Evolutionary conservation across 2,329 filamentous ascomycete genomes (phyloP).

Genomic region (Aspergillus novoparasiticus): DNA sequence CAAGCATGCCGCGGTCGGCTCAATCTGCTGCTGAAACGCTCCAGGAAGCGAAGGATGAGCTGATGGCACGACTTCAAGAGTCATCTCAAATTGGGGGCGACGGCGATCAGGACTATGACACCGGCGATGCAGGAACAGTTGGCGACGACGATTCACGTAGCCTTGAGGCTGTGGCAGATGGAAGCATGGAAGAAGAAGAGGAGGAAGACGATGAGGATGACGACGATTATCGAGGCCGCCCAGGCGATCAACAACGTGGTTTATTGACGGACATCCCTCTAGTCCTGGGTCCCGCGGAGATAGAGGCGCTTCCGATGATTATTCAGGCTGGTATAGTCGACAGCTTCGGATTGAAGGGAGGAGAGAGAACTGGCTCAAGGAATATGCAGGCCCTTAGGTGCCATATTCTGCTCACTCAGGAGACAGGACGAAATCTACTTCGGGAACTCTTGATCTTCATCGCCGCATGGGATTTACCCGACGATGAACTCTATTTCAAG

Average conservation of each 20-base stretch:
- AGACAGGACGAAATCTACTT: slow-evolving; percentile 86
- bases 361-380: slow-evolving; percentile 59
- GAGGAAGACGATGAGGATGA: slow-evolving; percentile 58
- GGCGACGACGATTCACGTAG: slow-evolving; percentile 47
- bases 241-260: slow-evolving; percentile 65
- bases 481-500: slow-evolving; percentile 93
- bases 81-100: slow-evolving; percentile 43
- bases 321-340: slow-evolving; percentile 94
- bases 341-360: slow-evolving; percentile 70
- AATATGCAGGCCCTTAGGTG: slow-evolving; percentile 90
- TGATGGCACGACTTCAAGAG: slow-evolving; percentile 53
- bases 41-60: slow-evolving; percentile 54
- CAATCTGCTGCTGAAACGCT: slow-evolving; percentile 53
- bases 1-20: slow-evolving; percentile 49
- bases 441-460: slow-evolving; percentile 94
- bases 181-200: slow-evolving; percentile 53
- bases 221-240: slow-evolving; percentile 54
- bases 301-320: slow-evolving; percentile 95
- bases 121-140: slow-evolving; percentile 43
- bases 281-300: slow-evolving; percentile 90
- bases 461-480: slow-evolving; percentile 92
- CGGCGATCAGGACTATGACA: slow-evolving; percentile 45
- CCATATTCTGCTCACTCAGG: slow-evolving; percentile 83
- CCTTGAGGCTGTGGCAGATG: slow-evolving; percentile 46
- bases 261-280: slow-evolving; percentile 91